Percentiles rank a stretch among this genome's conserved stretches.
These are phyloP conservation scores for Arabidopsis lyrata DNA, from an alignment of 441 rosid genomes.

Conservation along the genomic window DNA sequence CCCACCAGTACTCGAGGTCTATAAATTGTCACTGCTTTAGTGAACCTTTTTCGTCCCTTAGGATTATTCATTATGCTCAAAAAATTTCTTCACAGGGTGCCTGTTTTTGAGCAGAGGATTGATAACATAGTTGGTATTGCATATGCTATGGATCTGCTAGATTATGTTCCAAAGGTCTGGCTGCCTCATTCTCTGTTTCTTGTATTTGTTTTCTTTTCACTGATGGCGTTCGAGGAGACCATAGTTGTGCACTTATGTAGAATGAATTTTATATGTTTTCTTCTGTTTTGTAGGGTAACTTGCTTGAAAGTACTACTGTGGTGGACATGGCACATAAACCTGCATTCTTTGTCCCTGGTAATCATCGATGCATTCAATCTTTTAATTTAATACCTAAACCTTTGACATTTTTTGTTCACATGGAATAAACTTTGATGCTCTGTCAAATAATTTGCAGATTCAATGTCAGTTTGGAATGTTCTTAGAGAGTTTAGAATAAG, in stretches of 20 bases:
- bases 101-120: conserved; percentile 97
- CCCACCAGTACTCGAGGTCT: conserved; percentile 98
- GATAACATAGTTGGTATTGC: conserved; percentile 98
- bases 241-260: conserved; percentile 33
- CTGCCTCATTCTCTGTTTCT: conserved; percentile 33
- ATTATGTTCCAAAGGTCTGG: conserved; percentile 88
- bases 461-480: conserved; percentile 99
- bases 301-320: conserved; percentile 77
- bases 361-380: conserved; percentile 21
- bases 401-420: not conserved
- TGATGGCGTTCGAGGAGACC: conserved; percentile 37
- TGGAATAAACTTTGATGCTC: not conserved
- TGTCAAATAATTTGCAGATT: conserved; percentile 60
- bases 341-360: conserved; percentile 96
- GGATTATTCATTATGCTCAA: conserved; percentile 38
- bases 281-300: conserved; percentile 93
- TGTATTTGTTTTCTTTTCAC: conserved; percentile 36
- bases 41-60: conserved; percentile 2
- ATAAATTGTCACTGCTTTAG: conserved; percentile 13
- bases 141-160: conserved; percentile 97
- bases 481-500: conserved; percentile 98
- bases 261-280: conserved; percentile 42
- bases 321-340: conserved; percentile 99
- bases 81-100: conserved; percentile 69
- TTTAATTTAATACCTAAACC: not conserved